Evolutionary conservation across 371 early-diverging fungal genomes (phyloP).

Genomic region (Nematocida displodere): DNA sequence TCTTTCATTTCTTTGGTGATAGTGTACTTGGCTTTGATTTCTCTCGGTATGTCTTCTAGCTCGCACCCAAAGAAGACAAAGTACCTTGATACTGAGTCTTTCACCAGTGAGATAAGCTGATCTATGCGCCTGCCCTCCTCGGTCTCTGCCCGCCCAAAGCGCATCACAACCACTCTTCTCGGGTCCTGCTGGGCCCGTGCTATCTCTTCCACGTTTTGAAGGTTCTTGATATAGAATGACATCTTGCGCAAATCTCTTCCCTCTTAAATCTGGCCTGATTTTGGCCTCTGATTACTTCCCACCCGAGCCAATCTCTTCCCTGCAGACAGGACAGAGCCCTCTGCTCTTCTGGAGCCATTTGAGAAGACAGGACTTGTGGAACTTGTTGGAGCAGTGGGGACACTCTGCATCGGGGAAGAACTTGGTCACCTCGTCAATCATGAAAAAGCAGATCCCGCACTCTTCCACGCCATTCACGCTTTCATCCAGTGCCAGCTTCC

Average conservation of each 20-base stretch:
- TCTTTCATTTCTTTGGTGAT: neutral
- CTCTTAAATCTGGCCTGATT: neutral
- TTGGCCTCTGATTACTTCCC: neutral
- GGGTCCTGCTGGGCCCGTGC: neutral
- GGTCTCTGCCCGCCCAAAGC: constrained; percentile 23
- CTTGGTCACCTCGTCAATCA: constrained; percentile 55
- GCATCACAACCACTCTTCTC: constrained; percentile 17
- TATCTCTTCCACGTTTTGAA: neutral
- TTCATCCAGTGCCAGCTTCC: constrained; percentile 59
- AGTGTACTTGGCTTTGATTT: neutral
- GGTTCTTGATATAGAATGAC: constrained; percentile 33
- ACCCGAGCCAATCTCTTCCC: constrained; percentile 48
- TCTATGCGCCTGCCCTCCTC: neutral
- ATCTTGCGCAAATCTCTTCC: neutral
- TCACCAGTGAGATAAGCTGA: neutral
- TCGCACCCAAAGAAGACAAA: constrained; percentile 35
- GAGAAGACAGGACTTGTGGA: constrained; percentile 57
- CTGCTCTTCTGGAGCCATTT: constrained; percentile 55
- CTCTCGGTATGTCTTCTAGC: constrained; percentile 5
- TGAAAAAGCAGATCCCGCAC: constrained; percentile 64
- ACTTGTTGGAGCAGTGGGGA: constrained; percentile 58
- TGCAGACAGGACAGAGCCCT: constrained; percentile 60
- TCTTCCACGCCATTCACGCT: constrained; percentile 53
- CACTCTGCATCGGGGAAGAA: constrained; percentile 57
- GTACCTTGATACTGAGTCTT: neutral